Base-by-base conservation (phyloP, 805 yeast species). In the Hemisphaericaspora nanyangensis region DNA sequence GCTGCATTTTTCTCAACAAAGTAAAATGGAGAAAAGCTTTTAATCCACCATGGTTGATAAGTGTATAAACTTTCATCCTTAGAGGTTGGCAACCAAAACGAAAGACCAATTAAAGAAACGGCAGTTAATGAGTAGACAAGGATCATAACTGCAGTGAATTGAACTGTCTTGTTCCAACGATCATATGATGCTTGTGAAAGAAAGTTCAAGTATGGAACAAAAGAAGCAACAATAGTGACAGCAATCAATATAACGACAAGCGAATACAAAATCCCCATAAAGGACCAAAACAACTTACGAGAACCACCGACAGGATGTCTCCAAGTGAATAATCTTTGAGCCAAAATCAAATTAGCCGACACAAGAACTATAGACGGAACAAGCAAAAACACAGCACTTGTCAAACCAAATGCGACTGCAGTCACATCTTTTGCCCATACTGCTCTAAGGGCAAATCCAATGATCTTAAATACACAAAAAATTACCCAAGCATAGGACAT, bases 1-100 rank as follows among this genome's bases (percentile, higher is more conserved):
- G 72, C 64, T 1, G 87, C 78, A 39, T 70, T 69, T 42, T 69
- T 72, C 47, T 70, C 65, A n/a, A 79, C 81, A 60, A 69, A 84
- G 58, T 84, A 85, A 37, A 69, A 65, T 13, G 80, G 70, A 20
- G 64, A 53, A 49, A 83, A 82, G 5, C 77, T 70, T 58, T 80
- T 79, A 54, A 85, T 78, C 93, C 93, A 85, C 74, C 82, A 80
- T 29, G 95, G 87, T 56, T 79, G 85, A 56, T 77, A 83, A 47
- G 79, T 78, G 51, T 75, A 70, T 27, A 80, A 65, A 27, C 60
- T 55, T 45, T 68, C 70, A 46, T 77, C 78, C 34, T 60, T 63
- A 27, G 63, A 43, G 11, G 85, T 76, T n/a, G 87, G 79, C 40
- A 74, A 72, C 54, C 80, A 61, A 29, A 72, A 43, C 1, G 89